Conservation (phyloP, 257 asterid species). For the Solanum paucissectum region DNA sequence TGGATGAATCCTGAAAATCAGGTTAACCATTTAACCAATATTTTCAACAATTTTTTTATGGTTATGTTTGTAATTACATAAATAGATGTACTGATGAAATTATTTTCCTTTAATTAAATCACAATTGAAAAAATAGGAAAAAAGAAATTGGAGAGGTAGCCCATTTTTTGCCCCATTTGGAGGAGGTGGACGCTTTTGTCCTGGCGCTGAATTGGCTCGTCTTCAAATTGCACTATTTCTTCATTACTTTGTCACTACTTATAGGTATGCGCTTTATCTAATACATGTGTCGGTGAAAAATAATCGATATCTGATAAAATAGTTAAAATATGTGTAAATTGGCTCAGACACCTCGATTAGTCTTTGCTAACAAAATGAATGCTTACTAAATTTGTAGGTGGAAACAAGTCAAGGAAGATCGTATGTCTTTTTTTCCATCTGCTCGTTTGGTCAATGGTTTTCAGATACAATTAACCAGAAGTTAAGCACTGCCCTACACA, state of each 20-base stretch:
- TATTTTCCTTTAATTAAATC: background rate
- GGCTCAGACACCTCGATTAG: too few species aligned
- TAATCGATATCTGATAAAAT: rapidly evolving
- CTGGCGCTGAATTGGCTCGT: conserved; percentile 93
- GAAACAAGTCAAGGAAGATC: conserved; percentile 72
- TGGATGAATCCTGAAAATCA: conserved; percentile 78
- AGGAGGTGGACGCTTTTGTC: conserved; percentile 87
- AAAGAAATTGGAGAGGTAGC: conserved; percentile 80
- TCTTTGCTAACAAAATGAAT: background rate
- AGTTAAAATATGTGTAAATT: rapidly evolving
- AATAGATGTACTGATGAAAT: background rate
- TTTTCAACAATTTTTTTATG: background rate
- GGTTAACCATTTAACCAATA: conserved; percentile 24
- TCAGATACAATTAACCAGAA: conserved; percentile 47
- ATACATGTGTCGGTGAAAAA: rapidly evolving
- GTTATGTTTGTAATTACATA: background rate
- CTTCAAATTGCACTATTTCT: conserved; percentile 86
- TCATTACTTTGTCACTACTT: conserved; percentile 57
- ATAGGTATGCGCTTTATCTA: conserved; percentile 23
- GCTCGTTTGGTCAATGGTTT: conserved; percentile 88
- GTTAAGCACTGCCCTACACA: background rate
- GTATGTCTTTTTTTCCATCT: conserved; percentile 85
- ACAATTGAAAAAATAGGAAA: conserved; percentile 30
- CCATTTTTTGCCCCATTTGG: conserved; percentile 78
- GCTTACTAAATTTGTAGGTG: conserved; percentile 33